These are phyloP conservation scores for Rhodotorula babjevae DNA, from an alignment of 768 basidiomycete genomes.

Conservation along the genomic window DNA sequence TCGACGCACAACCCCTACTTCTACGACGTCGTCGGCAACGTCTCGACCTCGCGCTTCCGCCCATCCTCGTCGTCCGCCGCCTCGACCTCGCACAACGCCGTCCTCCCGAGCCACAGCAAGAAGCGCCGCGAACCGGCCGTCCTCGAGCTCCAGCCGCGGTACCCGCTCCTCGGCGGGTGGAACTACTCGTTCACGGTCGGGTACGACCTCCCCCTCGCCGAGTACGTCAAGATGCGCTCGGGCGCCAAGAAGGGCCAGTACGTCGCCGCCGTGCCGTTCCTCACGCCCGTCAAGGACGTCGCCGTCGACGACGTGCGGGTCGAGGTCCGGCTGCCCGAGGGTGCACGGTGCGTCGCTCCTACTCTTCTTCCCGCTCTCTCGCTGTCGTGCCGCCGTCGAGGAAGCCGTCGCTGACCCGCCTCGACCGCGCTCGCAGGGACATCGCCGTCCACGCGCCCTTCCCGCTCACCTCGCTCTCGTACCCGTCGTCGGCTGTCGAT, in stretches of 20 bases:
- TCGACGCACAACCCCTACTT: conserved; percentile 78
- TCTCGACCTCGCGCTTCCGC: conserved; percentile 85
- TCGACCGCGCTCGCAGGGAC: conserved; percentile 54
- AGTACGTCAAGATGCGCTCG: conserved; percentile 54
- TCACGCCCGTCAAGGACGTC: conserved; percentile 72
- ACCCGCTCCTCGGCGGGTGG: conserved; percentile 93
- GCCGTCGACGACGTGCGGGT: conserved; percentile 75
- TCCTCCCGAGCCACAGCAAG: conserved; percentile 12
- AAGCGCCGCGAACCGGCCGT: conserved; percentile 52
- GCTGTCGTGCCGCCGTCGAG: background rate
- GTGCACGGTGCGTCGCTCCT: conserved; percentile 79
- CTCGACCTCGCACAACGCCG: background rate
- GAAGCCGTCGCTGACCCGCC: background rate
- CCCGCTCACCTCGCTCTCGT: conserved; percentile 59
- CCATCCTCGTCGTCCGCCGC: conserved; percentile 41
- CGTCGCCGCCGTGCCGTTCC: conserved; percentile 74
- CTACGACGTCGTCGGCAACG: conserved; percentile 89
- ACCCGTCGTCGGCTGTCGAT: conserved; percentile 32
- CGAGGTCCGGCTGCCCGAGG: conserved; percentile 81
- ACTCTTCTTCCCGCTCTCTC: background rate
- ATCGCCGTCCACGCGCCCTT: conserved; percentile 73
- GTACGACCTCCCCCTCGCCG: conserved; percentile 65
- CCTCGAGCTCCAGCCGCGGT: conserved; percentile 80
- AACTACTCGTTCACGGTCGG: conserved; percentile 93
- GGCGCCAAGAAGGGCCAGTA: conserved; percentile 57